Evolutionary conservation across 2,329 filamentous ascomycete genomes (phyloP), one percentile per base, ranked within the genome.

Genomic region (Myriangium duriaei): DNA sequence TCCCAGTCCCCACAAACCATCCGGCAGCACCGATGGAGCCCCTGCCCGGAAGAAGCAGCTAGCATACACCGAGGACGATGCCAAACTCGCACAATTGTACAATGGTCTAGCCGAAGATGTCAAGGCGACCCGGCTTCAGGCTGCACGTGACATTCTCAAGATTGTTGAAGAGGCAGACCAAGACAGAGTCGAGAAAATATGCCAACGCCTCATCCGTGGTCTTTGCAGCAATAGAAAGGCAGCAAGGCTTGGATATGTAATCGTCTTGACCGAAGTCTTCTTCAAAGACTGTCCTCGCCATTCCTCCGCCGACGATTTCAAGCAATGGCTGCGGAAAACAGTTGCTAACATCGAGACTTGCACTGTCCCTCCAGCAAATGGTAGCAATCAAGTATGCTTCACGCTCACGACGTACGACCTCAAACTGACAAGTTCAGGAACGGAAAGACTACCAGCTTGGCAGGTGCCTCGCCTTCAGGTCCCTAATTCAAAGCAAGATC

Each of bases 161-260:
- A 58, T 53, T 30, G 55, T 68, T 13, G 58, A 60, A 3, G 47
- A 55, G 5, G 58, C 62, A 14, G 49, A 54, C 26, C 50, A 53
- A 6, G 51, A 59, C 28, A 53, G 57, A 19, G 52, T 65, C 13
- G 56, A 64, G 32, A 53, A 55, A 16, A 58, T 57, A 4, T 45
- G 66, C 13, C 55, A 54, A 17, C 55, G 64, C 36, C 67, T 98
- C 26, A 84, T 95, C 56, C 76, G 83, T 39, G 91, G 91, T 29
- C 74, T 96, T 12, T 86, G 87, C 44, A 95, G 86, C 56, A 80
- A 85, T 39, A 78, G 85, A 41, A 94, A 94, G 62, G 84, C 83
- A 10, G 85, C 88, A 12, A 73, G 91, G 16, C 64, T 91, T 35
- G 91, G 91, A 3, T 95, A 93, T 57, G 93, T 85, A 38, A 69